Conservation (phyloP, 441 rosid genomes). For the Monsonia emarginata region DNA sequence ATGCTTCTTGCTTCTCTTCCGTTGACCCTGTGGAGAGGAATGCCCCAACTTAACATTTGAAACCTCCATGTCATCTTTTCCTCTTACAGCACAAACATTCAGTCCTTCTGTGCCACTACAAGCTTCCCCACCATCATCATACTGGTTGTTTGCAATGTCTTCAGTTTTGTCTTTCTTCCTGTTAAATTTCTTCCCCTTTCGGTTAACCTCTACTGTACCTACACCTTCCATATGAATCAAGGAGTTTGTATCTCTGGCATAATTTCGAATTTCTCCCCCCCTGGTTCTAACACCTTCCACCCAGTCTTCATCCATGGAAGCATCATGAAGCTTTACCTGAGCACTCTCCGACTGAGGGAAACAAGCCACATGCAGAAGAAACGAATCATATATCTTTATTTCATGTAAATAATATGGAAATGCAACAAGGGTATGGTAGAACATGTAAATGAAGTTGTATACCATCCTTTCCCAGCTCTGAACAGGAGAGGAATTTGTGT, state of each 20-base stretch:
- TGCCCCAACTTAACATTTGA: constrained; percentile 34
- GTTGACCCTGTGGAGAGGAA: constrained; percentile 28
- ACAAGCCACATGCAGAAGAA: constrained; percentile 26
- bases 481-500: constrained; percentile 35
- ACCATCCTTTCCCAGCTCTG: constrained; percentile 55
- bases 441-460: constrained; percentile 17
- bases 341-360: constrained; percentile 32
- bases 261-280: constrained; percentile 29
- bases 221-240: constrained; percentile 49
- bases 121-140: constrained; percentile 74
- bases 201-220: constrained; percentile 48
- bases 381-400: background rate
- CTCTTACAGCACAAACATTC: constrained; percentile 27
- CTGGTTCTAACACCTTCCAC: constrained; percentile 33
- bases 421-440: background rate
- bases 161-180: constrained; percentile 45
- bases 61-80: constrained; percentile 35
- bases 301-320: constrained; percentile 34
- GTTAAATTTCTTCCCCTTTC: constrained; percentile 31
- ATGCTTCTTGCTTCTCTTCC: constrained; percentile 45
- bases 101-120: constrained; percentile 67
- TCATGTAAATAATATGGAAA: background rate
- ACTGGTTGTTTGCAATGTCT: constrained; percentile 35
- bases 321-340: constrained; percentile 29
- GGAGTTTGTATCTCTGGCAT: constrained; percentile 35